These are phyloP conservation scores for Wickerhamiella parazyma DNA, from an alignment of 805 yeast species.

Conservation along the genomic window DNA sequence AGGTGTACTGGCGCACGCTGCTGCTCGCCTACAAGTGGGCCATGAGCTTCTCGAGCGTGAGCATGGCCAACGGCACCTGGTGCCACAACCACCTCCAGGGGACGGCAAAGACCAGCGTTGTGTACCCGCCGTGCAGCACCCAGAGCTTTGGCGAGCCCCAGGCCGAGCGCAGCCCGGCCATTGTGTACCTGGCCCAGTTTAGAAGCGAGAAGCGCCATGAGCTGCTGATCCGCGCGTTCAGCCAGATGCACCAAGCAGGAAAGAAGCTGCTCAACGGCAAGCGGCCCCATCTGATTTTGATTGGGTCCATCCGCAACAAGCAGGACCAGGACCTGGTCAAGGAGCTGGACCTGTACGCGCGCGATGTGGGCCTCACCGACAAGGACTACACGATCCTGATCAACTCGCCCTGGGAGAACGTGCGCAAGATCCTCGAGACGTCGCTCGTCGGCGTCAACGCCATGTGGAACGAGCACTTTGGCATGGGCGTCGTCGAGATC, in stretches of 20 bases:
- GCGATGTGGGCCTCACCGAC: slow-evolving; percentile 31
- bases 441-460: slow-evolving; percentile 77
- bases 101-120: slow-evolving; percentile 30
- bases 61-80: slow-evolving; percentile 83
- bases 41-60: slow-evolving; percentile 53
- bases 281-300: slow-evolving; percentile 49
- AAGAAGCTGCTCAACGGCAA: slow-evolving; percentile 15
- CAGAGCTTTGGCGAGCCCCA: slow-evolving; percentile 32
- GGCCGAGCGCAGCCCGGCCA: slow-evolving; percentile 15
- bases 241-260: slow-evolving; percentile 29
- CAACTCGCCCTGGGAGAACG: slow-evolving; percentile 58
- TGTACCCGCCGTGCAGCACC: slow-evolving; percentile 87
- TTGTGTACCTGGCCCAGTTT: slow-evolving; percentile 72
- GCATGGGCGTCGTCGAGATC: slow-evolving; percentile 92
- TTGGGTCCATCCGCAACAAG: slow-evolving; percentile 71
- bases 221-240: slow-evolving; percentile 51
- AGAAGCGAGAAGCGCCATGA: slow-evolving; percentile 89
- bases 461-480: slow-evolving; percentile 99
- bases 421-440: slow-evolving; percentile 38
- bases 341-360: slow-evolving; percentile 33
- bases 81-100: slow-evolving; percentile 57
- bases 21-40: slow-evolving; percentile 48
- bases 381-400: slow-evolving; percentile 41
- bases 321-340: slow-evolving; percentile 50
- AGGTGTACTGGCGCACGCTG: slow-evolving; percentile 58